Base-by-base conservation (phyloP, 306 rosid genomes). In the Arachis stenosperma region DNA sequence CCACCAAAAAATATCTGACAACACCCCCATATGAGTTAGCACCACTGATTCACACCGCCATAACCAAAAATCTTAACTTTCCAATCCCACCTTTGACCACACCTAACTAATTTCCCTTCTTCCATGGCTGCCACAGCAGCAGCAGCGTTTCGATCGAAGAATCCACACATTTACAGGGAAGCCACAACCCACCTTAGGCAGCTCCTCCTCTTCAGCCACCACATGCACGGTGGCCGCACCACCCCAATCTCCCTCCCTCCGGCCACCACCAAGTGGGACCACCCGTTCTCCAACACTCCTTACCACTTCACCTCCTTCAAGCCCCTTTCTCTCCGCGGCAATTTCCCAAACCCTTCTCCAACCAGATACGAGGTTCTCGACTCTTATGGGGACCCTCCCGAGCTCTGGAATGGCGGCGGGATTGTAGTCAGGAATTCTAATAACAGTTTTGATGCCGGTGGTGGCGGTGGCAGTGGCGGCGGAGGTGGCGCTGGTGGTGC, bases 351-450 rank as follows among this genome's bases (percentile, higher is more conserved):
- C 6, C 80, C 70, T 77, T 84, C 81, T 27, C 65, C 67, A 53
- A 27, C 29, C 42, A 2, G 75, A 17, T 73, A 70, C 51, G 60
- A 55, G 37, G 54, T 78, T 17, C 58, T 78, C 68, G 69, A 79
- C 60, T 85, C 97, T 0, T 71, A 75, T 22, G 96, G 97, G 17
- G 99, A 91, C 75, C 97, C 98, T 0, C 93, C 97, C 5, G 96
- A 95, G 83, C 85, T 95, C 5, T 95, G 99, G 99, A 84, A 95
- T 44, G 99, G 98, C 2, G 99, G 78, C 3, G 99, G 99, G 22
- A 75, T 95, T 57, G 93, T 91, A 68, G 73, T 91, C 64, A 79
- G 96, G 56, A 17, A 84, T 2, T 88, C 79, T 5, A 85, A 69
- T 67, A 75, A 89, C 46, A 82, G 52, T 73, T 78, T 75, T 69